Evolutionary conservation across 345 rosid genomes (phyloP).

Genomic region (Passiflora organensis): DNA sequence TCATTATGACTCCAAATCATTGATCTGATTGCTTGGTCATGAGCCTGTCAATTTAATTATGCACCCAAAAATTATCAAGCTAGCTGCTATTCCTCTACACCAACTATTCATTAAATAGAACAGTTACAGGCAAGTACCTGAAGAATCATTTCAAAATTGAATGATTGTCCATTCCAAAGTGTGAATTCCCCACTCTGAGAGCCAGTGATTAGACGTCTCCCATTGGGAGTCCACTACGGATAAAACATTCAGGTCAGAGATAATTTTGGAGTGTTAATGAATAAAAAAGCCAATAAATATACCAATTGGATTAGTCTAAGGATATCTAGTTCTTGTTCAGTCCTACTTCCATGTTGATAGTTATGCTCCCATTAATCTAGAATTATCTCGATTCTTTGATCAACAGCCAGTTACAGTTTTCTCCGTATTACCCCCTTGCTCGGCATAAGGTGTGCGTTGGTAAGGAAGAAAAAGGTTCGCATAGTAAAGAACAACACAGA

Average conservation of each 20-base stretch:
- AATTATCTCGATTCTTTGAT: too few relatives aligned
- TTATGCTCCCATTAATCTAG: too few relatives aligned
- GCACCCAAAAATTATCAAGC: conserved; percentile 6
- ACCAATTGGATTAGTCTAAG: too few relatives aligned
- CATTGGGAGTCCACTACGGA: conserved; percentile 93
- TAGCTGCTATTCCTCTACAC: neutral
- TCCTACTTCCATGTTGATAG: too few relatives aligned
- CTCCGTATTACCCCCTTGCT: too few relatives aligned
- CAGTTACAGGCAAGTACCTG: conserved; percentile 44
- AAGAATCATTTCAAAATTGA: conserved; percentile 95
- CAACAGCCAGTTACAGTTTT: too few relatives aligned
- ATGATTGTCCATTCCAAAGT: conserved; percentile 98
- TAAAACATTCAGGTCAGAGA: conserved; percentile 24
- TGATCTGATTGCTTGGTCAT: conserved; percentile 97
- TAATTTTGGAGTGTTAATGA: neutral
- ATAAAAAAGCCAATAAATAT: too few relatives aligned
- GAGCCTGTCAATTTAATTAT: conserved; percentile 52
- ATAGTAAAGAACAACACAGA: too few relatives aligned
- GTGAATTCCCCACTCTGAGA: conserved; percentile 98
- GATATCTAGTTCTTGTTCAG: too few relatives aligned
- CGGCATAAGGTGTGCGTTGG: too few relatives aligned
- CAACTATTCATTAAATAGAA: neutral
- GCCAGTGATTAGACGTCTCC: conserved; percentile 93
- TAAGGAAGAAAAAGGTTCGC: too few relatives aligned
- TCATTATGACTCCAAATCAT: conserved; percentile 99